These are phyloP conservation scores for Cordyceps cicadae DNA, from an alignment of 2,329 filamentous ascomycete genomes.

Conservation along the genomic window DNA sequence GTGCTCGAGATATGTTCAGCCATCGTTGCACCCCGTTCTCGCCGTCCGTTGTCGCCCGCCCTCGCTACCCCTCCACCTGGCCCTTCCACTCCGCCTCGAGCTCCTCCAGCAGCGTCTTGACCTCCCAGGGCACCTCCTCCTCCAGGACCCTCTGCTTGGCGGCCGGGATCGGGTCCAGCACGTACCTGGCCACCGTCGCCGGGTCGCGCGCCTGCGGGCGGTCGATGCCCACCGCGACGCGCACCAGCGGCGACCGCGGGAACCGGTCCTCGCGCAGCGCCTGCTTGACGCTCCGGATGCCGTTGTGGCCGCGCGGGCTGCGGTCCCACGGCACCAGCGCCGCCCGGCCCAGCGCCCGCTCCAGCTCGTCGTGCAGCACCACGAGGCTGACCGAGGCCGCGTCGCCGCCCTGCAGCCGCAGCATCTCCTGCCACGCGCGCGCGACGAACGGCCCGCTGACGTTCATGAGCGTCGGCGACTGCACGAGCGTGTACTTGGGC, in stretches of 20 bases:
- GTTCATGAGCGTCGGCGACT: slow-evolving; percentile 79
- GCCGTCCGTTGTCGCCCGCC: no score
- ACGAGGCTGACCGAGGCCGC: slow-evolving; percentile 46
- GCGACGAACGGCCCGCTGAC: slow-evolving; percentile 64
- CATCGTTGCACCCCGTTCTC: background rate
- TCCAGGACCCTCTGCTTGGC: slow-evolving; percentile 44
- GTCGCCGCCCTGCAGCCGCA: slow-evolving; percentile 29
- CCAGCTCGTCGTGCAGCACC: slow-evolving; percentile 83
- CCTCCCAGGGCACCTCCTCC: slow-evolving; percentile 39
- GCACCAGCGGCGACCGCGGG: slow-evolving; percentile 35
- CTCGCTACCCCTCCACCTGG: slow-evolving; percentile 12
- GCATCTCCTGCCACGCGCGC: slow-evolving; percentile 53
- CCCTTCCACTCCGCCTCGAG: slow-evolving; percentile 33
- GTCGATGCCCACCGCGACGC: slow-evolving; percentile 82
- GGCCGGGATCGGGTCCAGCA: slow-evolving; percentile 58
- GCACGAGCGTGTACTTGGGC: slow-evolving; percentile 56
- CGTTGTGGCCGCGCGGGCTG: slow-evolving; percentile 66
- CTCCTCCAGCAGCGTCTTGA: slow-evolving; percentile 42
- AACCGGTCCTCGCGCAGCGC: slow-evolving; percentile 36
- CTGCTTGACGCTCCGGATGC: slow-evolving; percentile 58
- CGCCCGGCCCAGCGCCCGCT: slow-evolving; percentile 60
- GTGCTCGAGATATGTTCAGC: background rate
- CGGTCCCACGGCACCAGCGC: slow-evolving; percentile 53
- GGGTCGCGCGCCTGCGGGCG: slow-evolving; percentile 62
- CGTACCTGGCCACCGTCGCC: slow-evolving; percentile 64